Conservation (phyloP, 495 filamentous ascomycete genomes). For the Penicillium verhagenii region DNA sequence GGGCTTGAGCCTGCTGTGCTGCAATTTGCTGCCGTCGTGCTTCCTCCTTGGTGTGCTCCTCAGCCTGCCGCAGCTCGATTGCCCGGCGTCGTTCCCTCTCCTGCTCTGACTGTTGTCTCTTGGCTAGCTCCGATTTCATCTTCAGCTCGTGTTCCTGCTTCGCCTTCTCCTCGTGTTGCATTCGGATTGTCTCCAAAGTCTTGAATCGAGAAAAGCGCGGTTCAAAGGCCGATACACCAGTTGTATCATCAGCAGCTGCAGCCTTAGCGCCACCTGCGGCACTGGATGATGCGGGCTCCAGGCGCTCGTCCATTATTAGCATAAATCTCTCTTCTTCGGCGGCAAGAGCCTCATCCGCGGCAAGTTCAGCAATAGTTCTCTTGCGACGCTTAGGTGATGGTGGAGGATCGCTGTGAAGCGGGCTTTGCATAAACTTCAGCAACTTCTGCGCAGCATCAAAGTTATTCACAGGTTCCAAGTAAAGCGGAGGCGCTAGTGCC, state of each 20-base stretch:
- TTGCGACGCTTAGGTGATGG: constrained; percentile 88
- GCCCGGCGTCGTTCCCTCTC: constrained; percentile 43
- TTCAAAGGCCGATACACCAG: constrained; percentile 68
- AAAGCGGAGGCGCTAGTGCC: constrained; percentile 69
- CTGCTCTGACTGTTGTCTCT: constrained; percentile 49
- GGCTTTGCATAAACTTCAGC: constrained; percentile 68
- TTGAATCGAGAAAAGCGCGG: constrained; percentile 90
- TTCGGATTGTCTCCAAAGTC: constrained; percentile 78
- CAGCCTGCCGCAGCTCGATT: constrained; percentile 47
- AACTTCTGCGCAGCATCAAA: constrained; percentile 65
- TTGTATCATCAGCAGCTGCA: constrained; percentile 70
- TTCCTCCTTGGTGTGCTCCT: constrained; percentile 49
- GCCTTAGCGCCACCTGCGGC: constrained; percentile 58
- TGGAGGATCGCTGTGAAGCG: constrained; percentile 69
- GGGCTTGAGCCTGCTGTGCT: constrained; percentile 51
- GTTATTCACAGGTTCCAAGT: constrained; percentile 69
- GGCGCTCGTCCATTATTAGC: constrained; percentile 87
- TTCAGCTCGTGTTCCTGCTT: constrained; percentile 65
- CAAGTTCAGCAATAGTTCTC: constrained; percentile 89
- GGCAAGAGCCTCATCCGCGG: constrained; percentile 86
- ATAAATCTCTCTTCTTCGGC: constrained; percentile 88
- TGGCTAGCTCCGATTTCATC: constrained; percentile 51
- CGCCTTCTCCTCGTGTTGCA: constrained; percentile 67
- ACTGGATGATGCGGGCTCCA: constrained; percentile 57
- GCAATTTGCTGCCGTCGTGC: constrained; percentile 43